These are phyloP conservation scores for Chytridiales sp. DNA, from an alignment of 371 early-diverging fungal genomes.

Conservation along the genomic window DNA sequence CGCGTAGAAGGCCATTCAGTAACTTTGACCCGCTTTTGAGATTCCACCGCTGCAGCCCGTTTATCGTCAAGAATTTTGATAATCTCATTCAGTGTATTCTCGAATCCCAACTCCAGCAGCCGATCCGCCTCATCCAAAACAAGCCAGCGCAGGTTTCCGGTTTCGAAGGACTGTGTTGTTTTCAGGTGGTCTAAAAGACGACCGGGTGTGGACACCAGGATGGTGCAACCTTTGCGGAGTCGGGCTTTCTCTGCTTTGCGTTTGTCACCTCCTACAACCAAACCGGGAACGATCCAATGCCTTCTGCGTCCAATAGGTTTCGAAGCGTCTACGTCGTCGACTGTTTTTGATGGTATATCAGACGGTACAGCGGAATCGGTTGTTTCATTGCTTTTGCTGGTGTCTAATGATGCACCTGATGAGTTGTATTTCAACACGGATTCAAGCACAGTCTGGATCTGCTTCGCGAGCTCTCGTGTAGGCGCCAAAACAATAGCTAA, in stretches of 20 bases:
- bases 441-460: slow-evolving; percentile 79
- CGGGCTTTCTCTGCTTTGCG: slow-evolving; percentile 90
- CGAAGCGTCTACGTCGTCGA: too few species aligned
- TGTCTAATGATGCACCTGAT: too few species aligned
- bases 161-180: slow-evolving; percentile 50
- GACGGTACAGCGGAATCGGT: too few species aligned
- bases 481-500: slow-evolving; percentile 88
- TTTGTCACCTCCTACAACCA: slow-evolving; percentile 90
- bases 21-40: slow-evolving; percentile 22
- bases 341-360: too few species aligned
- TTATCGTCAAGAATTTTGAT: slow-evolving; percentile 37
- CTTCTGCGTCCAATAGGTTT: too few species aligned
- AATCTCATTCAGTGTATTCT: slow-evolving; percentile 47
- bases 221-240: slow-evolving; percentile 70
- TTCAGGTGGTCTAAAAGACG: slow-evolving; percentile 71
- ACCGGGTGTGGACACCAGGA: slow-evolving; percentile 69
- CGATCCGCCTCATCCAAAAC: slow-evolving; percentile 75
- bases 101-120: slow-evolving; percentile 65
- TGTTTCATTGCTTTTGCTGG: too few species aligned
- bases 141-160: slow-evolving; percentile 51
- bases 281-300: slow-evolving; percentile 91
- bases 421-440: slow-evolving; percentile 57
- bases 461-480: slow-evolving; percentile 98
- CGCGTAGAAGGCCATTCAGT: slow-evolving; percentile 38
- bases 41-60: slow-evolving; percentile 16